phyloP scores from a whole-genome alignment of 208 protist species.

The Polymyxa betae region DNA sequence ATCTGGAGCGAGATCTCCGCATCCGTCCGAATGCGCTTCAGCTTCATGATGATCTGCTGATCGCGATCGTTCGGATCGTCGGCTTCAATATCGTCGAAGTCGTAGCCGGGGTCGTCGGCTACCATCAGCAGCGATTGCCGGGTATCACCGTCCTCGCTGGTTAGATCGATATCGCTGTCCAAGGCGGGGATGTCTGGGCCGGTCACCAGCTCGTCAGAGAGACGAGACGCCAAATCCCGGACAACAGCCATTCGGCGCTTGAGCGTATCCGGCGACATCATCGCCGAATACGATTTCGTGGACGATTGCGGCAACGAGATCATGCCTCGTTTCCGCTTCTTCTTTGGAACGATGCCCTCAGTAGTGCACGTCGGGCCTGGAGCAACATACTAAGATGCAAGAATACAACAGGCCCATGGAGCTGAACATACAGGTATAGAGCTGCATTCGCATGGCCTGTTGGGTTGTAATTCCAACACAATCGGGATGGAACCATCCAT shows the following conservation, averaged over 20 bases:
- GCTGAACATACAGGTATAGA: conserved; percentile 6
- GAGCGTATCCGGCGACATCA: conserved; percentile 47
- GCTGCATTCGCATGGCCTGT: conserved; percentile 49
- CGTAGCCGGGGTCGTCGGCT: background rate
- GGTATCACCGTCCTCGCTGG: background rate
- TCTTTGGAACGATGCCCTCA: background rate
- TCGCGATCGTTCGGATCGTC: background rate
- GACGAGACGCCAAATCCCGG: conserved; percentile 5
- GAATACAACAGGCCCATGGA: background rate
- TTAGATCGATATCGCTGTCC: background rate
- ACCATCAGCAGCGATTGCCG: background rate
- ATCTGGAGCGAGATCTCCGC: background rate
- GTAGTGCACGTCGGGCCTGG: conserved; percentile 2
- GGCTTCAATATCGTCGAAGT: background rate
- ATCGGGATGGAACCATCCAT: conserved; percentile 59
- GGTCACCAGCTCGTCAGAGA: conserved; percentile 30
- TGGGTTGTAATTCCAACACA: conserved; percentile 55
- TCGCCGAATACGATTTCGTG: background rate
- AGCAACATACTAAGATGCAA: background rate
- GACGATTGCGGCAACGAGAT: background rate
- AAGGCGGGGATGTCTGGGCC: background rate
- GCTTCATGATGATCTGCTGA: background rate
- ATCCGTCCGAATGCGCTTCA: background rate
- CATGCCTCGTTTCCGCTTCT: conserved; percentile 18
- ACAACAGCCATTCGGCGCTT: conserved; percentile 33